Evolutionary conservation across 768 basidiomycete genomes (phyloP).

Genomic region (Termitomyces sp.): DNA sequence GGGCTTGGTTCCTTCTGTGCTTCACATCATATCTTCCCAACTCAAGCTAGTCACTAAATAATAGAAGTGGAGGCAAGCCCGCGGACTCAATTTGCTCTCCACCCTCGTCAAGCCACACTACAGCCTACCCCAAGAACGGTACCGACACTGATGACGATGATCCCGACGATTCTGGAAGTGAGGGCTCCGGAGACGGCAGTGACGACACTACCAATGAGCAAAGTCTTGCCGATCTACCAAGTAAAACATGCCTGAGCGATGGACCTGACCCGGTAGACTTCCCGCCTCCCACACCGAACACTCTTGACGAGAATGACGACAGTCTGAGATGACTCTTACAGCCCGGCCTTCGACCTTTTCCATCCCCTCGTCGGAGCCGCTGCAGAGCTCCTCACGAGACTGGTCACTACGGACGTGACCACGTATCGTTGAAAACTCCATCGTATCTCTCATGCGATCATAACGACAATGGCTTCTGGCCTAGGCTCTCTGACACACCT

Average conservation of each 20-base stretch:
- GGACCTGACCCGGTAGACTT: neutral
- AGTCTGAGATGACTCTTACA: neutral
- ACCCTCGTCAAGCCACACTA: neutral
- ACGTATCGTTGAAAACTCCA: neutral
- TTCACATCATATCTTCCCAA: neutral
- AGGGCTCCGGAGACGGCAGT: too few relatives aligned
- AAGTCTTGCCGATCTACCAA: neutral
- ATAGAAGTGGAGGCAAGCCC: neutral
- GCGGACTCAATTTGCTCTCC: too few relatives aligned
- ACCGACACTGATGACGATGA: neutral
- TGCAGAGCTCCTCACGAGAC: neutral
- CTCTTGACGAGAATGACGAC: neutral
- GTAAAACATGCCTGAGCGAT: neutral
- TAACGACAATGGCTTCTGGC: neutral
- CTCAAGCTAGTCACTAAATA: neutral
- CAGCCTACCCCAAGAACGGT: neutral
- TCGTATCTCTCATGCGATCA: neutral
- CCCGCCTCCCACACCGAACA: neutral
- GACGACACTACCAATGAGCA: neutral
- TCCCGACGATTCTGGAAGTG: neutral
- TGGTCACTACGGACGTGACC: neutral
- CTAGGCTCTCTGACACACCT: too few relatives aligned
- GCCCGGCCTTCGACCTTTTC: neutral
- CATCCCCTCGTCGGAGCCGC: neutral
- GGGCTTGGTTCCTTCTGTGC: neutral